Evolutionary conservation across 176 grass and related monocot species (phyloP).

Genomic region (Aegilops tauschii): DNA sequence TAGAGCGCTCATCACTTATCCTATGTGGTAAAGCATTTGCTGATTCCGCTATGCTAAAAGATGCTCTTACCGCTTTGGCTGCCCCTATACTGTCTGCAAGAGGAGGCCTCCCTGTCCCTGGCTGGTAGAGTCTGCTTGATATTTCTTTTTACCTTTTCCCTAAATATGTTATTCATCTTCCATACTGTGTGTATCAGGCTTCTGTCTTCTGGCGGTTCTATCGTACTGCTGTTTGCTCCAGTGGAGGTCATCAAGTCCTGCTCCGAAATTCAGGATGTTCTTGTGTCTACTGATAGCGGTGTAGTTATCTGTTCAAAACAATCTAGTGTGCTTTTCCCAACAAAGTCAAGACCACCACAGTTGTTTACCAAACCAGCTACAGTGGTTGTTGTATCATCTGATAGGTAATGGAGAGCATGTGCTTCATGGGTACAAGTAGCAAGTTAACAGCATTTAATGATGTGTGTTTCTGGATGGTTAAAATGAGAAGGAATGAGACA

Average conservation of each 20-base stretch:
- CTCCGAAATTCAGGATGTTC: constrained; percentile 40
- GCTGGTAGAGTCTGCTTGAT: constrained; percentile 49
- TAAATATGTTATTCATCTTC: constrained; percentile 15
- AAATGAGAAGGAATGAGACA: constrained; percentile 1
- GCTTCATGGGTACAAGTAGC: constrained; percentile 1
- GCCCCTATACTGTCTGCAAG: constrained; percentile 73
- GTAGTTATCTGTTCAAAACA: constrained; percentile 54
- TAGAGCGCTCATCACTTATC: constrained; percentile 73
- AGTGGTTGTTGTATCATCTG: constrained; percentile 54
- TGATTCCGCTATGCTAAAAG: constrained; percentile 52
- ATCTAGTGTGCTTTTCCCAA: constrained; percentile 51
- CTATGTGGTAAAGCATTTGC: constrained; percentile 85
- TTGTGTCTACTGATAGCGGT: constrained; percentile 62
- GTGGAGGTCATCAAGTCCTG: constrained; percentile 50
- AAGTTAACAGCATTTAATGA: neutral
- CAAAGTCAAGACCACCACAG: constrained; percentile 30
- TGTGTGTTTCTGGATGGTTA: neutral
- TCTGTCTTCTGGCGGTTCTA: constrained; percentile 44
- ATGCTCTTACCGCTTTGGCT: constrained; percentile 76
- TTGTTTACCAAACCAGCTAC: constrained; percentile 47
- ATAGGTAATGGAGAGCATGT: constrained; percentile 58
- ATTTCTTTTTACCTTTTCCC: neutral
- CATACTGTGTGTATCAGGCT: constrained; percentile 56
- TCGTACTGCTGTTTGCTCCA: constrained; percentile 62
- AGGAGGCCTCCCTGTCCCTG: constrained; percentile 66